Evolutionary conservation across 1,284 basidiomycete species (phyloP).

Genomic region (Rhizoctonia solani): DNA sequence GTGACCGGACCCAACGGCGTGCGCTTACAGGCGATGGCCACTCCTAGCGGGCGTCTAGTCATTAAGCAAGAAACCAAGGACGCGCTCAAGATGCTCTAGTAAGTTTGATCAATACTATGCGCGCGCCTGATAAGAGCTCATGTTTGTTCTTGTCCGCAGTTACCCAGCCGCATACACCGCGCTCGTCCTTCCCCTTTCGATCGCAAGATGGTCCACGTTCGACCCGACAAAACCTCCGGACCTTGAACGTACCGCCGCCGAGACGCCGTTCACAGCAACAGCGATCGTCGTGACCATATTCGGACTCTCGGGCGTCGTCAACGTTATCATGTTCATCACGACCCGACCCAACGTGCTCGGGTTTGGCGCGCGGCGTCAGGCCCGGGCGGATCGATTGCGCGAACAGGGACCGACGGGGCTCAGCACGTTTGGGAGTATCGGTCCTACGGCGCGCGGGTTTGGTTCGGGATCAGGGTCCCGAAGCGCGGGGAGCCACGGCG

Average conservation of each 20-base stretch:
- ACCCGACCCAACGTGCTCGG: constrained; percentile 38
- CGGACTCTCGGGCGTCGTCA: constrained; percentile 36
- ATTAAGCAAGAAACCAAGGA: constrained; percentile 34
- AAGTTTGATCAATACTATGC: background rate
- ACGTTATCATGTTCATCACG: constrained; percentile 37
- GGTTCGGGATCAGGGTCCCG: constrained; percentile 1
- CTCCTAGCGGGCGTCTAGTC: constrained; percentile 15
- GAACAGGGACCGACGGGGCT: constrained; percentile 17
- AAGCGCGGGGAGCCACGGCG: background rate
- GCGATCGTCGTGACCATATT: constrained; percentile 37
- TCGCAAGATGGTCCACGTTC: constrained; percentile 38
- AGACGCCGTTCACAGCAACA: constrained; percentile 35
- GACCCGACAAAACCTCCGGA: constrained; percentile 28
- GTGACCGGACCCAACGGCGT: constrained; percentile 17
- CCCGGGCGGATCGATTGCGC: constrained; percentile 17
- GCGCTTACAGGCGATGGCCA: constrained; percentile 28
- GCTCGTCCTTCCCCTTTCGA: constrained; percentile 36
- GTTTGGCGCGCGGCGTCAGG: constrained; percentile 28
- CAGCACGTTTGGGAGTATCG: constrained; percentile 31
- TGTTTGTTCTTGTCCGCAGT: background rate
- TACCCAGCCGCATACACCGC: constrained; percentile 38
- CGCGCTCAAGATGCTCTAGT: constrained; percentile 39
- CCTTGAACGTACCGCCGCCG: constrained; percentile 8
- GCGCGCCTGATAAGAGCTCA: background rate
- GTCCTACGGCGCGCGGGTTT: constrained; percentile 4